Evolutionary conservation across 2,329 filamentous ascomycete genomes (phyloP).

Genomic region (Rhinocladiella mackenziei): DNA sequence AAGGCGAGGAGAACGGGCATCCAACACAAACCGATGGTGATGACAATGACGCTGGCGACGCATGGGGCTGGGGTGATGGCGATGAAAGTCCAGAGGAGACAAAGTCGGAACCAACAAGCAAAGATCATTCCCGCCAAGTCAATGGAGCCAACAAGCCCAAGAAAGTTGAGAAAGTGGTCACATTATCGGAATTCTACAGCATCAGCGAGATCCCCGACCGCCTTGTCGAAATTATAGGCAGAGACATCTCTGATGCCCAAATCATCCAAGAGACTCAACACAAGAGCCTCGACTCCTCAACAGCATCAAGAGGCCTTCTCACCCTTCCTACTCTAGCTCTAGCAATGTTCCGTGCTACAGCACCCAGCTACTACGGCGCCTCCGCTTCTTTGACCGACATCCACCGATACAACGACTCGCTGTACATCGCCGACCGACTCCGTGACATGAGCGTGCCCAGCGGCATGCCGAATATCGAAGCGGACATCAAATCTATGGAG

Average conservation of each 20-base stretch:
- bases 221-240: constrained; percentile 50
- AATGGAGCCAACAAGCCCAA: constrained; percentile 11
- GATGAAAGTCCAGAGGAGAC: constrained; percentile 30
- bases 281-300: constrained; percentile 35
- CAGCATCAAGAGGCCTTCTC: constrained; percentile 40
- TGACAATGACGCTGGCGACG: constrained; percentile 50
- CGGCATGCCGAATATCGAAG: constrained; percentile 41
- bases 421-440: constrained; percentile 54
- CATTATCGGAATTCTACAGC: constrained; percentile 78
- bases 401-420: constrained; percentile 62
- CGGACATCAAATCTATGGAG: constrained; percentile 54
- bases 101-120: not conserved
- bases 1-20: constrained; percentile 32
- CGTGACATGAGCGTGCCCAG: constrained; percentile 39
- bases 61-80: constrained; percentile 84
- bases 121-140: constrained; percentile 6
- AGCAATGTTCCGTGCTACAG: constrained; percentile 50
- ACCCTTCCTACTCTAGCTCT: constrained; percentile 46
- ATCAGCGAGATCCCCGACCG: constrained; percentile 83
- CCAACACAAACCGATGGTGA: constrained; percentile 26
- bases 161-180: constrained; percentile 57
- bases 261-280: constrained; percentile 37
- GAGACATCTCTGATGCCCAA: constrained; percentile 42
- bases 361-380: constrained; percentile 44
- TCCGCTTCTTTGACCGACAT: constrained; percentile 53